Conservation (phyloP, 108 stramenopile genomes). For the Nitzschia sp. region DNA sequence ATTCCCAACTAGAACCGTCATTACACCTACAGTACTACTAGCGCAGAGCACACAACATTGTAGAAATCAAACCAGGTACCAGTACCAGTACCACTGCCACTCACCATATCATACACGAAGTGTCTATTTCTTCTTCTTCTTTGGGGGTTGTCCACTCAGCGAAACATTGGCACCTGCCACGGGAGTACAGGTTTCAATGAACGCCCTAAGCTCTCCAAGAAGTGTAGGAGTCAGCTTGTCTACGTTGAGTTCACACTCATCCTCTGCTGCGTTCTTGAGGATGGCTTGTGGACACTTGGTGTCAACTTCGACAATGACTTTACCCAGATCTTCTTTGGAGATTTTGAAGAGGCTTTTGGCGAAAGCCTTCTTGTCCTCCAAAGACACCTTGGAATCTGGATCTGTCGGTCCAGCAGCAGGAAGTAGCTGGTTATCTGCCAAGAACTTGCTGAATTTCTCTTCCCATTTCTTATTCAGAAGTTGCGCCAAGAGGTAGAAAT, state of each 20-base stretch:
- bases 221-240: slow-evolving; percentile 78
- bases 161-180: no score
- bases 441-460: slow-evolving; percentile 66
- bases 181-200: slow-evolving; percentile 22
- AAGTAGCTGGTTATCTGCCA: slow-evolving; percentile 23
- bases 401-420: not conserved
- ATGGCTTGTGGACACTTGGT: slow-evolving; percentile 85
- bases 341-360: slow-evolving; percentile 84
- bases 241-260: slow-evolving; percentile 93
- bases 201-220: slow-evolving; percentile 69
- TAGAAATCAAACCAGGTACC: not conserved
- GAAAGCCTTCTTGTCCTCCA: slow-evolving; percentile 85
- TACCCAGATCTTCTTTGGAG: slow-evolving; percentile 86
- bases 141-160: slow-evolving; percentile 7
- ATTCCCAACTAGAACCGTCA: no score
- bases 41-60: no score
- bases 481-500: slow-evolving; percentile 81
- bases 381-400: slow-evolving; percentile 22
- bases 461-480: slow-evolving; percentile 76
- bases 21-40: no score
- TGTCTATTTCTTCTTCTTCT: slow-evolving; percentile 52
- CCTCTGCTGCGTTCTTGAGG: slow-evolving; percentile 78
- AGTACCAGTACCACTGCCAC: not conserved
- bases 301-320: slow-evolving; percentile 87
- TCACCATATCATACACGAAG: not conserved